Base-by-base conservation (phyloP, 2,329 filamentous ascomycete species). In the Mycogone perniciosa region DNA sequence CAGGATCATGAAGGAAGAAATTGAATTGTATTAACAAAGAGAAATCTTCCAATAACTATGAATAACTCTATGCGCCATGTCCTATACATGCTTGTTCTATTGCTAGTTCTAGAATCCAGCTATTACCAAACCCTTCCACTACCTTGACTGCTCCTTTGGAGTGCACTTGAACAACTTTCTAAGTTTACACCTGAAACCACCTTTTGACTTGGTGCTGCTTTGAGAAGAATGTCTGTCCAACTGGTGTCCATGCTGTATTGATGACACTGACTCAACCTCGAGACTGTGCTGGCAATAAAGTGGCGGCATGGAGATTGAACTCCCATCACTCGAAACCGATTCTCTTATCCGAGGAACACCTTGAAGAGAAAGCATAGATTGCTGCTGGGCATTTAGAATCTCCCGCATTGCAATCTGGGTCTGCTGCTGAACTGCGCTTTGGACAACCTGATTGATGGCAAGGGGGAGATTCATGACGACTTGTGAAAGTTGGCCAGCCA, bases 401-500 rank as follows among this genome's bases (percentile, higher is more conserved):
- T 59, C 52, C 5, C 51, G 48, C 8, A 64, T 41, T 2, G 62
- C 56, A 5, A 44, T 34, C 20, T 58, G 49, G 9, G 56, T 51
- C 2, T 65, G 58, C 5, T 60, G 43, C 5, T 64, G 53, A 10
- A 64, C 52, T 5, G 61, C 56, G 6, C 56, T 50, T 13, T 58
- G 30, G 7, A 67, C 57, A 4, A 59, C 58, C n/a, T 62, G 54
- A 9, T 58, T 55, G 48, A 66, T 54, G 30, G 56, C 57, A 2
- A 41, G 26, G 3, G 64, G 62, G 7, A 67, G 53, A 7, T 63
- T 61, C 13, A 50, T 44, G 33, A 62, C 46, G 4, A 60, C 39
- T 9, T 62, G 53, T 4, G 62, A 61, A n/a, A 67, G 55, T 2
- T 60, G 55, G 8, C 48, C 57, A 31, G 59, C 50, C 13, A 64